Evolutionary conservation across 345 rosid species (phyloP), one percentile per base, ranked within the genome.

Genomic region (Eucalyptus decipiens): DNA sequence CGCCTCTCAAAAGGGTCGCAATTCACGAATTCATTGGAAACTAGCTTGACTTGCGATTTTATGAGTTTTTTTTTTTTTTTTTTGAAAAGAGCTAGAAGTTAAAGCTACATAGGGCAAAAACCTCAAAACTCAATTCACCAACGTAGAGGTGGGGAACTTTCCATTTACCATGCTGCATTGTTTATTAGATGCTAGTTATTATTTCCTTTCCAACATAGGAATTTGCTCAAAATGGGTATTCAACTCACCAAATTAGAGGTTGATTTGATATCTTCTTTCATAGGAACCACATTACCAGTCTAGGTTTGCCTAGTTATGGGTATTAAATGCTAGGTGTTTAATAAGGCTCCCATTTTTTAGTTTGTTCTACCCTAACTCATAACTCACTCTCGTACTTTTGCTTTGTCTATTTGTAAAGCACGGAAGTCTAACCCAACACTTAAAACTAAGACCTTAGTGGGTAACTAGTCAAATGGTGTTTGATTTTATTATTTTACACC

Each of bases 391-490:
- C 58, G 0, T 52, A 52, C 58, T 19, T 21, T 52, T 52, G 5
- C 11, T 52, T 52, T 21, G 5, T 19, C 5, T 2, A 52, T 52
- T 52, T 52, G 58, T 0, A 21, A 0, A 52, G 26, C 0, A 0
- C 21, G 11, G 11, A 21, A 52, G 58, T 52, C 26, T 8, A 21
- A 52, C 1, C 58, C 26, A 52, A 52, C 5, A 52, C 24, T 8
- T 52, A 52, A 52, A 52, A 52, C 26, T 52, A 52, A 52, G 26
- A 21, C 26, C 5, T 52, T 8, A 2, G 58, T 52, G 58, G 58
- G 2, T 52, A 52, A 21, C 26, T 52, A 52, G 26, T 2, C 5
- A 21, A 52, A 52, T 52, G 58, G 4, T 52, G 58, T 52, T 52
- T 52, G 58, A 52, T 52, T 52, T 52, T 21, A 52, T 52, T 21